phyloP scores from a whole-genome alignment of 306 rosid genomes.

The Parietaria judaica region DNA sequence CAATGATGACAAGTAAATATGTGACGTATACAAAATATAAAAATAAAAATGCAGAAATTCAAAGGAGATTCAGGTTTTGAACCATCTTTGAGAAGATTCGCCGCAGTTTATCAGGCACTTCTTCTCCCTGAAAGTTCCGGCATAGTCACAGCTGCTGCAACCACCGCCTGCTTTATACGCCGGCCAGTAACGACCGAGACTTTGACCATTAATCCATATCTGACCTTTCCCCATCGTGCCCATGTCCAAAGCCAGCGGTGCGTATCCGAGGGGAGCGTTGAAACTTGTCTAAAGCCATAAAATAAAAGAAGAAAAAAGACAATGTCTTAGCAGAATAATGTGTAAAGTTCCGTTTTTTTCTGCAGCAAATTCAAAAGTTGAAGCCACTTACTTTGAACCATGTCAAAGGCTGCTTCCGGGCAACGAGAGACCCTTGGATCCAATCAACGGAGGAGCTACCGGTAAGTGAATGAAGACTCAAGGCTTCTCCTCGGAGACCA shows the following conservation, averaged over 20 bases:
- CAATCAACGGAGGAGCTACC: constrained; percentile 96
- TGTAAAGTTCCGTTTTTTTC: background rate
- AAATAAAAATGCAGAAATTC: constrained; percentile 6
- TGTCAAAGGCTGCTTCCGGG: constrained; percentile 69
- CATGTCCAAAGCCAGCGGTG: constrained; percentile 92
- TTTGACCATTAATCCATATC: constrained; percentile 81
- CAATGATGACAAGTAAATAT: constrained; percentile 11
- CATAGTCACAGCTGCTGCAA: constrained; percentile 60
- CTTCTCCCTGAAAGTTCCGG: constrained; percentile 68
- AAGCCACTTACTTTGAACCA: constrained; percentile 87
- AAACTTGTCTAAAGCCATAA: constrained; percentile 61
- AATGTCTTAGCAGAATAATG: background rate
- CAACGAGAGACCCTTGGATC: constrained; percentile 62
- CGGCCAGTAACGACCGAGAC: constrained; percentile 91
- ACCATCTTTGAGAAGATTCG: constrained; percentile 96
- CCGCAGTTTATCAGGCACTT: constrained; percentile 74
- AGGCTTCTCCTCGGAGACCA: constrained; percentile 87
- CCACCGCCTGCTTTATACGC: constrained; percentile 86
- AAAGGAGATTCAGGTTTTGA: constrained; percentile 7
- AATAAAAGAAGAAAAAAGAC: constrained; percentile 14
- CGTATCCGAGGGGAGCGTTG: constrained; percentile 70
- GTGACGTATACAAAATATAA: background rate
- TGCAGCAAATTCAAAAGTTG: constrained; percentile 6
- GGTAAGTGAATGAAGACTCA: constrained; percentile 82
- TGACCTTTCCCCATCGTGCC: constrained; percentile 95